Percentiles rank a stretch among this genome's conserved stretches.
Evolutionary conservation across 148 eudicot species (phyloP).

Genomic region (Silene latifolia): DNA sequence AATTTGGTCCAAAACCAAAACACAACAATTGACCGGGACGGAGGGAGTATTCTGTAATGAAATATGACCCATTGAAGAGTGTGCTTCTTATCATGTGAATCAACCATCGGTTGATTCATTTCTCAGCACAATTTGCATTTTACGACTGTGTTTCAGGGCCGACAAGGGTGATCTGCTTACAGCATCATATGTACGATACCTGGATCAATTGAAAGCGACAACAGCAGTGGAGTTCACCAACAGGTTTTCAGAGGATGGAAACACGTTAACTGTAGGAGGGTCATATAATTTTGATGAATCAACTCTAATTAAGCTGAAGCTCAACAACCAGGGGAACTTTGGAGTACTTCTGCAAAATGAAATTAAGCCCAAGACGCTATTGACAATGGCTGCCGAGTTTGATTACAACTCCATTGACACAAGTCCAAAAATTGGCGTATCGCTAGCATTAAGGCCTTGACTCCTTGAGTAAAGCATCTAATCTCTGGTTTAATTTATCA

Average conservation of each 20-base stretch:
- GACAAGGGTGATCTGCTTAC: conserved; percentile 67
- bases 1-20: no score
- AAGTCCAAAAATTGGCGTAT: conserved; percentile 71
- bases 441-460: conserved; percentile 76
- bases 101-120: not conserved
- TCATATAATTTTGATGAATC: conserved; percentile 61
- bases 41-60: not conserved
- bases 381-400: conserved; percentile 79
- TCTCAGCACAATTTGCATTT: not conserved
- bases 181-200: conserved; percentile 59
- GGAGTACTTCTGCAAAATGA: conserved; percentile 75
- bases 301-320: conserved; percentile 62
- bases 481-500: not conserved
- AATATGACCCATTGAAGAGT: not conserved
- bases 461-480: conserved; percentile 36
- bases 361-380: conserved; percentile 66
- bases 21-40: no score
- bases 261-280: conserved; percentile 70
- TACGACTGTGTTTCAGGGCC: conserved; percentile 44
- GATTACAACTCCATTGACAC: conserved; percentile 70
- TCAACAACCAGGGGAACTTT: conserved; percentile 67
- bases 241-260: conserved; percentile 68
- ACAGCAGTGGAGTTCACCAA: conserved; percentile 69
- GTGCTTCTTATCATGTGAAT: no score
- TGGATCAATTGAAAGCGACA: conserved; percentile 52